Conservation (phyloP, 208 protist genomes). For the Phytomonas serpens region DNA sequence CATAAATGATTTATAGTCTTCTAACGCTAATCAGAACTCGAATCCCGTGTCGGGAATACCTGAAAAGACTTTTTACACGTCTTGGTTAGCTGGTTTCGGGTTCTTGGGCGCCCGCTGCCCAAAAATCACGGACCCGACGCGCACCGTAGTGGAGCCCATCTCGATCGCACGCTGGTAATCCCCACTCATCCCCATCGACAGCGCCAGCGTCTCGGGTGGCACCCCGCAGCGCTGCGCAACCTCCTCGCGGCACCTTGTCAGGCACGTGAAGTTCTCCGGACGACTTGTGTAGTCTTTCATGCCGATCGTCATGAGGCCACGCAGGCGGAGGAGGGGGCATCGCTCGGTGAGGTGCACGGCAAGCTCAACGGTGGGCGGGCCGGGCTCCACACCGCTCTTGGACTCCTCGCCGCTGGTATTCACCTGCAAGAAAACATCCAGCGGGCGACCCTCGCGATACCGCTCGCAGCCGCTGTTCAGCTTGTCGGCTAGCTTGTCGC, state of each 20-base stretch:
- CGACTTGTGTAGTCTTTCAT: constrained; percentile 72
- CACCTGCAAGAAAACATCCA: constrained; percentile 92
- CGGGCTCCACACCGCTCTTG: constrained; percentile 86
- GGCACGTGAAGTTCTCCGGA: constrained; percentile 84
- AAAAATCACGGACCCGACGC: constrained; percentile 94
- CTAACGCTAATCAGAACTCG: too few relatives aligned
- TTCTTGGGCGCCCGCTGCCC: constrained; percentile 76
- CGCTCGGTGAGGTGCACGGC: constrained; percentile 50
- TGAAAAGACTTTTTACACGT: too few relatives aligned
- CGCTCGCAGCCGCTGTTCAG: constrained; percentile 65
- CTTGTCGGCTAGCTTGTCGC: constrained; percentile 80
- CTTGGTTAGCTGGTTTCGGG: not conserved
- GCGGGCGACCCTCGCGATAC: constrained; percentile 38
- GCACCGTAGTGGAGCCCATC: constrained; percentile 91
- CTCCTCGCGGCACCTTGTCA: constrained; percentile 45
- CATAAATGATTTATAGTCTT: too few relatives aligned
- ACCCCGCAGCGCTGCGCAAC: constrained; percentile 53
- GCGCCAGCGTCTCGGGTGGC: constrained; percentile 37
- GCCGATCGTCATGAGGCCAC: constrained; percentile 97
- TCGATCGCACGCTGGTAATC: constrained; percentile 94
- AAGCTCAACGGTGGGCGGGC: constrained; percentile 56
- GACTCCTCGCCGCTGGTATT: constrained; percentile 93
- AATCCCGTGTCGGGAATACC: too few relatives aligned
- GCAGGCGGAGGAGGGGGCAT: constrained; percentile 78
- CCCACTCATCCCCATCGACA: constrained; percentile 97